Base-by-base conservation (phyloP, 495 filamentous ascomycete species). In the Saxophila tyrrhenica region DNA sequence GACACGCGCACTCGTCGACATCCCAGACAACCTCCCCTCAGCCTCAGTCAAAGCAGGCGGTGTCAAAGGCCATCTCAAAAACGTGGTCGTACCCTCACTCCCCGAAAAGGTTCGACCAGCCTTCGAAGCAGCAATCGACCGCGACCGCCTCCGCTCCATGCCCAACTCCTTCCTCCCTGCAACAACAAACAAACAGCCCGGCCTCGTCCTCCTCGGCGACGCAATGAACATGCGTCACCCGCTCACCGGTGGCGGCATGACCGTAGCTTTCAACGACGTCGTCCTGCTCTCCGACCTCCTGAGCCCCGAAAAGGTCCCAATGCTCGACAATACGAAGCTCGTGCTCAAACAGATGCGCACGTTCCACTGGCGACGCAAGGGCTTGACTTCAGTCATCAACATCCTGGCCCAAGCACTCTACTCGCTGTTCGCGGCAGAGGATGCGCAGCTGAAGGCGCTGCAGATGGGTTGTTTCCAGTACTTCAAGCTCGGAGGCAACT, bases 211-310 rank as follows among this genome's bases (percentile, higher is more conserved):
- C 25, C 72, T 95, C 19, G 90, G 90, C 53, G 90, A 96, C 69
- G 90, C 90, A 8, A 81, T 91, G 72, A 96, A 96, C 70, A 96
- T 96, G 90, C 86, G 90, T 3, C 90, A 96, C 71, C 90, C 90
- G 0, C 72, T 96, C 13, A 96, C 90, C 0, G 90, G 90, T 50
- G 90, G 90, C 60, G 90, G 90, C 58, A 96, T 96, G 90, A 95
- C 90, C 0, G 90, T 96, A 0, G 90, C 87, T 2, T 81, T 96
- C 64, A 89, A 87, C 64, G 90, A 96, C 67, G 90, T 83, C 1
- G 77, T 88, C 8, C 67, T 90, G 0, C 73, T 96, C n/a, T 70
- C 79, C 13, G 75, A 82, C 0, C 68, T 95, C 24, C 77, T 95
- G 1, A 75, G 74, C 50, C 87, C 86, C 0, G 68, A 77, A 44